These are phyloP conservation scores for Acmispon strigosus DNA, from an alignment of 306 rosid species.

Conservation along the genomic window DNA sequence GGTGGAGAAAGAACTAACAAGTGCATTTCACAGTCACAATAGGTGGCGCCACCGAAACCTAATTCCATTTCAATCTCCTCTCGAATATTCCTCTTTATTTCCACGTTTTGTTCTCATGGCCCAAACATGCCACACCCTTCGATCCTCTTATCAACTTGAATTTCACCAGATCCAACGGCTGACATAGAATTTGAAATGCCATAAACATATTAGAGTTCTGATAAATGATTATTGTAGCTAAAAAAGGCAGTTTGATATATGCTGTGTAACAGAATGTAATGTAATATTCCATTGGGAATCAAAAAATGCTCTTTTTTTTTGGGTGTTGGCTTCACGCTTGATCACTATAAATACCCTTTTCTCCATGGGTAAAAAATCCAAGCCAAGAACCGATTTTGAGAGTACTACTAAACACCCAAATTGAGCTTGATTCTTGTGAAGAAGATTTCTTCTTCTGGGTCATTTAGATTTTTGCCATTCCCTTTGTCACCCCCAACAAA, in stretches of 20 bases:
- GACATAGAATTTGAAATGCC: not conserved
- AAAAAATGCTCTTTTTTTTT: not conserved
- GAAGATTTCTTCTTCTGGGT: not conserved
- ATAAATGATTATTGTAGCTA: not conserved
- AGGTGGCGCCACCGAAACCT: not conserved
- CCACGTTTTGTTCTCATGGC: slow-evolving; percentile 9
- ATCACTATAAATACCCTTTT: slow-evolving; percentile 38
- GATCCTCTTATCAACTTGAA: not conserved
- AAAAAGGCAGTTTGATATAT: not conserved
- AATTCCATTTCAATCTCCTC: slow-evolving; percentile 14
- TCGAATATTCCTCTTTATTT: slow-evolving; percentile 48
- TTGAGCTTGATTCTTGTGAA: not conserved
- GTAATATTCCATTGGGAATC: slow-evolving; percentile 45
- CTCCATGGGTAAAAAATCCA: not conserved
- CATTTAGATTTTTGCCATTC: not conserved
- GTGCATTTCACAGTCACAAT: slow-evolving; percentile 17
- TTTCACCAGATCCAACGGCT: not conserved
- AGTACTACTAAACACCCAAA: not conserved
- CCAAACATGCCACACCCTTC: not conserved
- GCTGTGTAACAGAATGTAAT: not conserved
- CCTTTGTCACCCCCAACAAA: not conserved
- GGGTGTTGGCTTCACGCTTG: not conserved
- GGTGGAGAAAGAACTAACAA: not conserved
- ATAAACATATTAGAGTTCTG: too few relatives aligned
- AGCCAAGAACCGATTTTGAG: slow-evolving; percentile 14